phyloP scores from a whole-genome alignment of 805 yeast species.

The Cyberlindnera euphorbiae region DNA sequence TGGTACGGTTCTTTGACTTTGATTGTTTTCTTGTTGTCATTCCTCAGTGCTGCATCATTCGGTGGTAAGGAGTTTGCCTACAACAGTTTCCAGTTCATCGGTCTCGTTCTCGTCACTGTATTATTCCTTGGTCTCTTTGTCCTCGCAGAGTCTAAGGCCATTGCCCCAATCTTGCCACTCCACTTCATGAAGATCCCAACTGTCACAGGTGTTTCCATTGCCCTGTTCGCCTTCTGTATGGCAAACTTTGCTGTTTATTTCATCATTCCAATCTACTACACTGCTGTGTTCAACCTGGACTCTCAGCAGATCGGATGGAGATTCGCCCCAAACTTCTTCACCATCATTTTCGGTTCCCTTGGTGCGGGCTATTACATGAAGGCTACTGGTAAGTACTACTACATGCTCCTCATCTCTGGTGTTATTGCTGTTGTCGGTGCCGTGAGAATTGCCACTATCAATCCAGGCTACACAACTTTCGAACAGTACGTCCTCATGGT shows the following conservation, averaged over 20 bases:
- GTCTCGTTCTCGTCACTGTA: constrained; percentile 30
- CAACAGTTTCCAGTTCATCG: constrained; percentile 28
- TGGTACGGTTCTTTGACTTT: constrained; percentile 45
- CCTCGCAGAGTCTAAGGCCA: constrained; percentile 37
- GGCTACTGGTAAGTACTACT: constrained; percentile 54
- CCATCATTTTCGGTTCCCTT: constrained; percentile 54
- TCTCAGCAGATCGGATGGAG: constrained; percentile 58
- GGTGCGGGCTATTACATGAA: constrained; percentile 64
- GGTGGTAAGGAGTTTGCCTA: constrained; percentile 47
- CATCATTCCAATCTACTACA: constrained; percentile 57
- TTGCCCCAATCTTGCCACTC: constrained; percentile 61
- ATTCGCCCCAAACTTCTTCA: constrained; percentile 55
- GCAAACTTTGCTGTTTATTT: constrained; percentile 41
- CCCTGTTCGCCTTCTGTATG: constrained; percentile 49
- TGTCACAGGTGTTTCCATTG: constrained; percentile 56
- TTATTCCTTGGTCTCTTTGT: constrained; percentile 38
- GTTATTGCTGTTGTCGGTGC: constrained; percentile 42
- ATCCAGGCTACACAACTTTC: constrained; percentile 31
- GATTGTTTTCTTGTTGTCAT: constrained; percentile 38
- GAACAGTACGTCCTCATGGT: constrained; percentile 41
- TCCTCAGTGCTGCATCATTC: constrained; percentile 47
- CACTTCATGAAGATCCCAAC: constrained; percentile 51
- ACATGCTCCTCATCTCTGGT: constrained; percentile 39
- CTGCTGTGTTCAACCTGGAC: constrained; percentile 47
- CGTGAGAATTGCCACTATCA: constrained; percentile 30